Conservation (phyloP, 2,329 filamentous ascomycete genomes). For the Fonsecaea pedrosoi region DNA sequence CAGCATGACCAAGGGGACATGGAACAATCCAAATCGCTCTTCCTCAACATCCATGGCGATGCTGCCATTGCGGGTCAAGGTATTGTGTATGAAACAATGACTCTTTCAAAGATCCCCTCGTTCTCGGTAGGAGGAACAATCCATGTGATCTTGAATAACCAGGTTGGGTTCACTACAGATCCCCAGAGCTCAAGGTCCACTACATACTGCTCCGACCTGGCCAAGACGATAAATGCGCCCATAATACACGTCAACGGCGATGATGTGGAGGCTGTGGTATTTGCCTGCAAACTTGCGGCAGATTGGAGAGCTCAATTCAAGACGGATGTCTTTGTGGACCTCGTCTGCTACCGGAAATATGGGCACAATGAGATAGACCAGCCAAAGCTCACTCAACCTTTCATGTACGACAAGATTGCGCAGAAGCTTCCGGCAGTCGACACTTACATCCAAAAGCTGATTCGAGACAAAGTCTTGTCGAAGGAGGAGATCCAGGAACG, state of each 20-base stretch:
- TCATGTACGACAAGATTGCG: constrained; percentile 99
- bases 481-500: constrained; percentile 98
- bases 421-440: constrained; percentile 84
- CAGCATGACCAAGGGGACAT: constrained; percentile 97
- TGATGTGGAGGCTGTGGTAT: constrained; percentile 97
- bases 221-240: constrained; percentile 96
- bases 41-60: constrained; percentile 93
- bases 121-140: constrained; percentile 98
- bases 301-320: constrained; percentile 99
- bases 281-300: constrained; percentile 92
- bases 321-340: constrained; percentile 95
- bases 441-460: constrained; percentile 88
- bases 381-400: constrained; percentile 95
- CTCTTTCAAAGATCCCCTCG: constrained; percentile 91
- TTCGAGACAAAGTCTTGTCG: constrained; percentile 91
- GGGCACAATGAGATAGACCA: constrained; percentile 99
- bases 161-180: constrained; percentile 99
- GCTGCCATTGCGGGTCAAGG: constrained; percentile 96
- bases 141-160: constrained; percentile 98
- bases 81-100: constrained; percentile 97
- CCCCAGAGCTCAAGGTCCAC: constrained; percentile 96
- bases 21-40: constrained; percentile 88
- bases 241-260: constrained; percentile 99
- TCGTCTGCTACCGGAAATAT: constrained; percentile 98
- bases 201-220: constrained; percentile 98